Evolutionary conservation across 306 rosid genomes (phyloP).

Genomic region (Albizia julibrissin): DNA sequence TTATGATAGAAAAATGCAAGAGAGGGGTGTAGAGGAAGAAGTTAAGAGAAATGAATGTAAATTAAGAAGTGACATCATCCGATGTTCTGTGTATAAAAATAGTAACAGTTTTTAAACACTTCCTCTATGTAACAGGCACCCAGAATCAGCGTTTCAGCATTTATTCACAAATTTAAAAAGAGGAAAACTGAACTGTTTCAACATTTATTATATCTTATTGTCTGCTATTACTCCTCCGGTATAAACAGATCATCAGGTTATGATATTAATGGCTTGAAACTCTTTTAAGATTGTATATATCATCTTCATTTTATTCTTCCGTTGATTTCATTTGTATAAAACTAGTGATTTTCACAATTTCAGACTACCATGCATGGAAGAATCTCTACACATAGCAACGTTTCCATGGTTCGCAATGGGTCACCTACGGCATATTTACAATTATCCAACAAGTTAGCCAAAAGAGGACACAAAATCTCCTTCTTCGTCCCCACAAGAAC

Average conservation of each 20-base stretch:
- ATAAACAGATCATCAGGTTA: neutral
- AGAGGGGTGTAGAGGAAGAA: neutral
- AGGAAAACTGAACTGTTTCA: neutral
- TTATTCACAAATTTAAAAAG: neutral
- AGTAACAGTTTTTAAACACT: neutral
- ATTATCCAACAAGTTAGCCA: neutral
- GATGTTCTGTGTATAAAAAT: no score
- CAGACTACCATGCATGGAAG: neutral
- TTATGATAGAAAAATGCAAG: neutral
- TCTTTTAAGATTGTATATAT: no score
- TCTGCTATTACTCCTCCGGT: neutral
- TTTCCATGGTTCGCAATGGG: neutral
- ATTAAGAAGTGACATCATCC: no score
- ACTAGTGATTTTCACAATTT: neutral
- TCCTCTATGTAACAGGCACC: neutral
- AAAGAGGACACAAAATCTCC: neutral
- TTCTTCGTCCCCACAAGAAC: neutral
- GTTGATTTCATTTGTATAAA: no score
- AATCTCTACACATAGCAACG: neutral
- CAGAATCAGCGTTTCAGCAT: no score
- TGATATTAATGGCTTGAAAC: neutral
- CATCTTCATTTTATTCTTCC: no score
- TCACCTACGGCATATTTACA: neutral
- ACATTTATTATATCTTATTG: no score
- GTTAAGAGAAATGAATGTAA: no score